Conservation (phyloP, 75 land plant genomes). For the Gnetum montanum region DNA sequence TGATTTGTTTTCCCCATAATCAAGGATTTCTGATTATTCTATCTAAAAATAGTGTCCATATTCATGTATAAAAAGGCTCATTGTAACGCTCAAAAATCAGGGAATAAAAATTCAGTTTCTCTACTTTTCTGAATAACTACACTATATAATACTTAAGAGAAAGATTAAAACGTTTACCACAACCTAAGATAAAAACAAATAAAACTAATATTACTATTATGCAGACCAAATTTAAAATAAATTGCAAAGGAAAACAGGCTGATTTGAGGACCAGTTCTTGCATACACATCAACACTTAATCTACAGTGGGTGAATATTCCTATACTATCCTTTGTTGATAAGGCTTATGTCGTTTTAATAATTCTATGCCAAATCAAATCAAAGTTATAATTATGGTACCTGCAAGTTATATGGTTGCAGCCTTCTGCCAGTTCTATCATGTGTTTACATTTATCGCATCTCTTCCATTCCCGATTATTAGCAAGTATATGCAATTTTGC, state of each 20-base stretch:
- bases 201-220: background rate
- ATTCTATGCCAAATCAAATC: background rate
- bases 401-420: conserved; percentile 94
- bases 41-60: too few relatives aligned
- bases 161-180: too few relatives aligned
- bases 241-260: background rate
- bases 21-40: too few relatives aligned
- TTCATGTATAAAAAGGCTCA: too few relatives aligned
- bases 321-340: background rate
- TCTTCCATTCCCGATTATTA: conserved; percentile 48
- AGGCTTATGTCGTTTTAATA: too few relatives aligned
- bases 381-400: conserved; percentile 24
- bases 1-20: too few relatives aligned
- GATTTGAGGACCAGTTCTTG: background rate
- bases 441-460: conserved; percentile 78
- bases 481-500: conserved; percentile 63
- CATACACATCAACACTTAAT: background rate
- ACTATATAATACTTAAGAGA: too few relatives aligned
- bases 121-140: too few relatives aligned
- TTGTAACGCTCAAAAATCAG: too few relatives aligned
- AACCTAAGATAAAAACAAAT: too few relatives aligned
- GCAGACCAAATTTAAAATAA: background rate
- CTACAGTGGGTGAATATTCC: background rate
- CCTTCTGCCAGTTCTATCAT: conserved; percentile 96
- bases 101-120: too few relatives aligned